Percentiles rank a stretch among this genome's conserved stretches.
Evolutionary conservation across 139 green algal species (phyloP).

Genomic region (Choricystis sp.): DNA sequence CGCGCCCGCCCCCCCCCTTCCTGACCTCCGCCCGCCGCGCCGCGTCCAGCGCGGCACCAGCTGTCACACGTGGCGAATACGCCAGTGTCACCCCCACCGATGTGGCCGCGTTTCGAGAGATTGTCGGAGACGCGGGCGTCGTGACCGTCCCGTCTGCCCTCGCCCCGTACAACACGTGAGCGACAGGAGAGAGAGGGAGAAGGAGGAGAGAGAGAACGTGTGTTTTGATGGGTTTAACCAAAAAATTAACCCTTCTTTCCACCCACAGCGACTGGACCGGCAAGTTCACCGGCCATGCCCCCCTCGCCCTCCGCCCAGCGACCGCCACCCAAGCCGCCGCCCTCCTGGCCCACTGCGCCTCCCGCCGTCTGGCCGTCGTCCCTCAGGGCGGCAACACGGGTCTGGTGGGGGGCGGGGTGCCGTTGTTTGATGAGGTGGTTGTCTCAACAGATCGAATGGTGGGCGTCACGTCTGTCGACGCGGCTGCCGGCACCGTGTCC

Average conservation of each 20-base stretch:
- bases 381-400: constrained; percentile 94
- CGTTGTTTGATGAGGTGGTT: constrained; percentile 81
- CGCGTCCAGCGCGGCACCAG: too few relatives aligned
- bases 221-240: neutral
- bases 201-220: neutral
- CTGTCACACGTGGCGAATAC: too few relatives aligned
- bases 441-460: constrained; percentile 51
- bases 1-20: too few relatives aligned
- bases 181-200: neutral
- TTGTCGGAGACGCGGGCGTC: constrained; percentile 43
- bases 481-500: constrained; percentile 39
- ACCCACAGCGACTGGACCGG: constrained; percentile 68
- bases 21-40: too few relatives aligned
- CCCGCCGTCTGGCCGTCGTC: constrained; percentile 63
- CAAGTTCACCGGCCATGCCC: constrained; percentile 56
- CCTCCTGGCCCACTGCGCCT: constrained; percentile 59
- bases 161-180: constrained; percentile 43
- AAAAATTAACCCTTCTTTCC: neutral
- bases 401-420: constrained; percentile 76
- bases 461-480: constrained; percentile 43
- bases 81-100: too few relatives aligned
- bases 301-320: constrained; percentile 34
- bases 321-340: constrained; percentile 51
- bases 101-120: constrained; percentile 21
- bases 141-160: constrained; percentile 44